A percentile compares a stretch with the other conserved stretches of the same genome.
Evolutionary conservation across 2,329 filamentous ascomycete species (phyloP).

Genomic region (Apiospora hydei): DNA sequence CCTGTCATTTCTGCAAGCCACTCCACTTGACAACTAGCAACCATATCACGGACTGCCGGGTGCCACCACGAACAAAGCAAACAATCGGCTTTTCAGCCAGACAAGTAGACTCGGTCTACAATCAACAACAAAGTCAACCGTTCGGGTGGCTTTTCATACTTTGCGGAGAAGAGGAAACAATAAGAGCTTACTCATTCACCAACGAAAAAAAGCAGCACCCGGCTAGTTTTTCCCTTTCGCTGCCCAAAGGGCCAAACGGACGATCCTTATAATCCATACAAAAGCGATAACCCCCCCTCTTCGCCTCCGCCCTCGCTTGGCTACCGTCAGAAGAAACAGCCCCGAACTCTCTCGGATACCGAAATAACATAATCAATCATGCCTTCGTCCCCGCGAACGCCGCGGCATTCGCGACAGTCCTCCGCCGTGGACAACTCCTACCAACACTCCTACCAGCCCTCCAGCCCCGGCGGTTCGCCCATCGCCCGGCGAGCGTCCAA

Average conservation of each 20-base stretch:
- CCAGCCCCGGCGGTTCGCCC: slow-evolving; percentile 53
- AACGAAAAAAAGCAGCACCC: background rate
- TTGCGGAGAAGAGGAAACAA: slow-evolving; percentile 2
- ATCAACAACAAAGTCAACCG: slow-evolving; percentile 15
- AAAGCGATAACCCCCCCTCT: slow-evolving; percentile 4
- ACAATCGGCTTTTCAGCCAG: slow-evolving; percentile 13
- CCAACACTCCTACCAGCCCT: slow-evolving; percentile 38
- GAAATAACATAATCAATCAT: slow-evolving; percentile 39
- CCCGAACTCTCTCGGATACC: background rate
- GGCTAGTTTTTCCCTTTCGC: background rate
- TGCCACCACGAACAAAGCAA: slow-evolving; percentile 19
- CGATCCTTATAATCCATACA: slow-evolving; percentile 16
- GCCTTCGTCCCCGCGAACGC: slow-evolving; percentile 60
- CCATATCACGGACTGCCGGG: slow-evolving; percentile 12
- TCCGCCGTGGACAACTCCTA: slow-evolving; percentile 56
- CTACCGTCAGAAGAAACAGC: slow-evolving; percentile 1
- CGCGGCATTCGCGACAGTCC: slow-evolving; percentile 65
- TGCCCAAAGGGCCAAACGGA: slow-evolving; percentile 11
- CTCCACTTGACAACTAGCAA: slow-evolving; percentile 22
- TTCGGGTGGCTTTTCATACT: slow-evolving; percentile 16
- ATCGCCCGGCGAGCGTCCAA: slow-evolving; percentile 57
- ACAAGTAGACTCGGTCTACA: slow-evolving; percentile 2
- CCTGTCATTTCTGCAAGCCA: slow-evolving; percentile 15
- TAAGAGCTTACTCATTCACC: background rate
- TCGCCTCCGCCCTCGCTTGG: background rate